These are phyloP conservation scores for Oehlia diaphana DNA, from an alignment of 192 early-diverging fungal species.

Conservation along the genomic window DNA sequence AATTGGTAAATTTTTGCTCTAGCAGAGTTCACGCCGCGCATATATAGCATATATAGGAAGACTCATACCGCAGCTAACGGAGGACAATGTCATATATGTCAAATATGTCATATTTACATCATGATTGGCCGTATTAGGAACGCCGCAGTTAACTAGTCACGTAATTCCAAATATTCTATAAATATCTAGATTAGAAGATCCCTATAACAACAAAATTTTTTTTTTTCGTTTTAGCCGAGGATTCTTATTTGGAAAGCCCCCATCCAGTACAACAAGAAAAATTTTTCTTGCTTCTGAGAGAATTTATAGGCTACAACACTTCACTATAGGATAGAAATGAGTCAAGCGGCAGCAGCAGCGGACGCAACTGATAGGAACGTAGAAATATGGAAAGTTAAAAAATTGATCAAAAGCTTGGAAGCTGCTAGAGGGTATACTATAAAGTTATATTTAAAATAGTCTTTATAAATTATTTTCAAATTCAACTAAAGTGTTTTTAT, in stretches of 20 bases:
- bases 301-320: not conserved
- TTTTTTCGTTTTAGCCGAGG: not conserved
- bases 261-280: not conserved
- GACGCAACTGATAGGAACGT: slow-evolving; percentile 81
- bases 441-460: not conserved
- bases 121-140: too few species aligned
- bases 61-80: too few species aligned
- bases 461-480: not conserved
- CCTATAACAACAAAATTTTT: not conserved
- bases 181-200: not conserved
- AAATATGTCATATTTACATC: too few species aligned
- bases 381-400: slow-evolving; percentile 98
- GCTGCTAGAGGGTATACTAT: slow-evolving; percentile 78
- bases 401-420: slow-evolving; percentile 95
- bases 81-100: too few species aligned
- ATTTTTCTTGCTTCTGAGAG: not conserved
- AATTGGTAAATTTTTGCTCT: too few species aligned
- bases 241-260: not conserved
- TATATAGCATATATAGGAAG: too few species aligned
- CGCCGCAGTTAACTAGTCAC: too few species aligned
- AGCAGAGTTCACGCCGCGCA: too few species aligned
- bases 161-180: too few species aligned
- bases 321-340: slow-evolving; percentile 12
- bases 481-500: not conserved
- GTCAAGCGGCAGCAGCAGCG: slow-evolving; percentile 34